Evolutionary conservation across 306 rosid species (phyloP).

Genomic region (Dryas octopetala): DNA sequence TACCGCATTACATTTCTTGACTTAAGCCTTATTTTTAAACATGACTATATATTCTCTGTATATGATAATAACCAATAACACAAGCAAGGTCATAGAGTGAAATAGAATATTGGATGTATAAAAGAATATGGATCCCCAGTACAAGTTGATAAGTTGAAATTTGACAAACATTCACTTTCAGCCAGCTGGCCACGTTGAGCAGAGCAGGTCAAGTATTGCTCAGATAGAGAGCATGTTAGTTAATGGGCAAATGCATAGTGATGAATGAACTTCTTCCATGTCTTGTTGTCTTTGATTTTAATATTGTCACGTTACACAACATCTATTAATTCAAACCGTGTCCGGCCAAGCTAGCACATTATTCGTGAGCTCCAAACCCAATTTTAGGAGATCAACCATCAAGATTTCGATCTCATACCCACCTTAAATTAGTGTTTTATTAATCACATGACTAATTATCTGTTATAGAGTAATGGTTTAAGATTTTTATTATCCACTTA

Average conservation of each 20-base stretch:
- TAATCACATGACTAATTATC: no score
- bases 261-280: neutral
- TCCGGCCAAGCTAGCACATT: neutral
- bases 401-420: no score
- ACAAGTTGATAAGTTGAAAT: neutral
- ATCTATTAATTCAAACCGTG: neutral
- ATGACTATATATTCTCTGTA: no score
- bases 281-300: neutral
- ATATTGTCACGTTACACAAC: constrained; percentile 4
- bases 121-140: neutral
- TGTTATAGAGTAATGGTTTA: no score
- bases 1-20: no score
- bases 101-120: neutral
- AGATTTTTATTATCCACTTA: no score
- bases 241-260: neutral
- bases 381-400: no score
- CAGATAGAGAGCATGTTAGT: neutral
- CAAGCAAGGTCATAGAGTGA: no score
- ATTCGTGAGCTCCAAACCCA: neutral
- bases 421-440: no score
- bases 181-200: constrained; percentile 29
- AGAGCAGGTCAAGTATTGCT: constrained; percentile 5
- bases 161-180: constrained; percentile 14
- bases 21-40: no score
- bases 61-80: no score